Percentiles rank a stretch among this genome's conserved stretches.
Evolutionary conservation across 257 asterid species (phyloP).

Genomic region (Leptodermis oblonga): DNA sequence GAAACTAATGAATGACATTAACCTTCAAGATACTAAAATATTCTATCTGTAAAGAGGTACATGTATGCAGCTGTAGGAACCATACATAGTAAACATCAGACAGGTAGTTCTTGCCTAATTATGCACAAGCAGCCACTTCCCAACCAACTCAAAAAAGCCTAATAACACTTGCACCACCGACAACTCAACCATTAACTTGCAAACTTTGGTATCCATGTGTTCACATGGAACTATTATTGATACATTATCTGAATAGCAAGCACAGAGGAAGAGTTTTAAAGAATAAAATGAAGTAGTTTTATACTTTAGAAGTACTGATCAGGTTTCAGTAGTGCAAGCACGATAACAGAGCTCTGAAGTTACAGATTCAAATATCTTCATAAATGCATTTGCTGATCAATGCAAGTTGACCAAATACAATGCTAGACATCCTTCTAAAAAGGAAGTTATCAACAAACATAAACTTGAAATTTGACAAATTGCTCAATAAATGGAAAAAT

Average conservation of each 20-base stretch:
- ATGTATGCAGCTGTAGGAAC: neutral
- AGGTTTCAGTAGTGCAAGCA: neutral
- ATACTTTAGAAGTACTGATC: neutral
- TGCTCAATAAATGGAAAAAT: conserved; percentile 4
- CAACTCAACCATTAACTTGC: neutral
- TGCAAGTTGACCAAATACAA: neutral
- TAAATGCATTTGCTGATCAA: neutral
- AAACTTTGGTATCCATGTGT: too few relatives aligned
- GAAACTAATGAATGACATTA: conserved; percentile 3
- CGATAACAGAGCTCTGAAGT: neutral
- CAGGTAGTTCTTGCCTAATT: neutral
- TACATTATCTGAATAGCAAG: neutral
- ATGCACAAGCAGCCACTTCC: neutral
- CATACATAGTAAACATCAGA: neutral
- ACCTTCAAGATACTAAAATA: neutral
- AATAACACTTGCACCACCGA: too few relatives aligned
- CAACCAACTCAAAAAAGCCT: too few relatives aligned
- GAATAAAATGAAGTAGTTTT: neutral
- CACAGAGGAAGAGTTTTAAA: neutral
- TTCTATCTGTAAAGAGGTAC: neutral
- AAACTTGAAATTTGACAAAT: neutral
- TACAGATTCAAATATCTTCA: neutral
- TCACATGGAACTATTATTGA: neutral
- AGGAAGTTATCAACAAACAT: neutral
- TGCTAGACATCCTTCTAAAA: neutral